Conservation (phyloP, 768 basidiomycete genomes). For the Leucosporidium yakuticum region DNA sequence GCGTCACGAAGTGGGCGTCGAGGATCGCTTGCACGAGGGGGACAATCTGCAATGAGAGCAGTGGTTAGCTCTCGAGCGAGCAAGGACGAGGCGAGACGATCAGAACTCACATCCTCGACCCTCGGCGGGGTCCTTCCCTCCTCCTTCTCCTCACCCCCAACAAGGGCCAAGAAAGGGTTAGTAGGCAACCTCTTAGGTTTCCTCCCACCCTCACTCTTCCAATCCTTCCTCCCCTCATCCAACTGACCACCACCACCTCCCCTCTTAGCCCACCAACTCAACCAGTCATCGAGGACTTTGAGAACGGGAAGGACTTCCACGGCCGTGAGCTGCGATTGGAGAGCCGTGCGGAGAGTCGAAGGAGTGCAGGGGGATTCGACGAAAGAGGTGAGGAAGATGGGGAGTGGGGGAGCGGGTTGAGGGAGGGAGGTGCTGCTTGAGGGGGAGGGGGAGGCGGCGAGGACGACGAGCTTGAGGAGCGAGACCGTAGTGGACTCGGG, state of each 20-base stretch:
- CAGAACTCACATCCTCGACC: slow-evolving; percentile 14
- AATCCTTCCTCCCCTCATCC: not conserved
- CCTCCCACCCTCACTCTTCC: slow-evolving; percentile 1
- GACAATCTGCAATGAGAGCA: slow-evolving; percentile 10
- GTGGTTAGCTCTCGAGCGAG: not conserved
- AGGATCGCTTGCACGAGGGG: slow-evolving; percentile 31
- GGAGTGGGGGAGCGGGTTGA: slow-evolving; percentile 5
- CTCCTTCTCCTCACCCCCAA: not conserved
- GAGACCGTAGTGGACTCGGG: slow-evolving; percentile 26
- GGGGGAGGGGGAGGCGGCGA: not conserved
- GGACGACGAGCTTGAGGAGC: slow-evolving; percentile 22
- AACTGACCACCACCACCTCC: not conserved
- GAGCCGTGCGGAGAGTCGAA: slow-evolving; percentile 16
- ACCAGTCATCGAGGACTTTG: slow-evolving; percentile 27
- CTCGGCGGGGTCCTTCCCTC: slow-evolving; percentile 1
- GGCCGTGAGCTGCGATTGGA: slow-evolving; percentile 23
- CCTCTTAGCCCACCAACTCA: slow-evolving; percentile 19
- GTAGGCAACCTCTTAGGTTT: slow-evolving; percentile 11
- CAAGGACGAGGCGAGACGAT: not conserved
- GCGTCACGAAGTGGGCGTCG: slow-evolving; percentile 34
- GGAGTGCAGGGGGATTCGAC: slow-evolving; percentile 19
- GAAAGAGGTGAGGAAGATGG: slow-evolving; percentile 19
- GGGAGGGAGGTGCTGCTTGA: not conserved
- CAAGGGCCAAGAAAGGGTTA: slow-evolving; percentile 8
- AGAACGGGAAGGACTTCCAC: slow-evolving; percentile 25